Evolutionary conservation across 495 filamentous ascomycete species (phyloP).

Genomic region (Aspergillus mulundensis): DNA sequence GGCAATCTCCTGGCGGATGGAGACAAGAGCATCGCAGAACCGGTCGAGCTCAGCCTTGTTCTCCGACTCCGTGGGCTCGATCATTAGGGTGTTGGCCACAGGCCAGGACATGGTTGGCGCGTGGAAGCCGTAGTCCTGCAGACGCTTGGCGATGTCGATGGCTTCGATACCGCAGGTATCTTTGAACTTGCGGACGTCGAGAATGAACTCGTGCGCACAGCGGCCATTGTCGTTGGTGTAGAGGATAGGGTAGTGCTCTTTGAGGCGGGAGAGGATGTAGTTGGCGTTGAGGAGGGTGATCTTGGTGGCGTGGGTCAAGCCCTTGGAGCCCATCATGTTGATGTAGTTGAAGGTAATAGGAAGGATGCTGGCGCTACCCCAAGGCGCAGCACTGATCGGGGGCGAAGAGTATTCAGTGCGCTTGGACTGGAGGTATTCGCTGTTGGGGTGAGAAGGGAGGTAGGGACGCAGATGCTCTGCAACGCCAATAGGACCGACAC

Average conservation of each 20-base stretch:
- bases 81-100: conserved; percentile 95
- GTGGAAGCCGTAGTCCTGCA: conserved; percentile 98
- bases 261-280: conserved; percentile 92
- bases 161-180: conserved; percentile 84
- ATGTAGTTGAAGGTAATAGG: conserved; percentile 98
- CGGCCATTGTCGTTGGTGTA: conserved; percentile 87
- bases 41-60: conserved; percentile 91
- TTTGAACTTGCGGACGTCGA: conserved; percentile 83
- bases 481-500: conserved; percentile 93
- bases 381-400: conserved; percentile 82
- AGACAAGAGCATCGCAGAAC: conserved; percentile 89
- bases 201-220: conserved; percentile 98
- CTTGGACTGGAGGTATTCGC: conserved; percentile 54
- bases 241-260: conserved; percentile 82
- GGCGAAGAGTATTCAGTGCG: conserved; percentile 52
- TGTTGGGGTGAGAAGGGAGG: conserved; percentile 70
- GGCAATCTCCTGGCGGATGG: conserved; percentile 81
- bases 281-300: conserved; percentile 95
- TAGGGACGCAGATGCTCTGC: conserved; percentile 73
- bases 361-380: conserved; percentile 89
- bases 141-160: conserved; percentile 94
- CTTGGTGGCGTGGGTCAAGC: conserved; percentile 91
- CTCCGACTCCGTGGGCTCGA: conserved; percentile 96
- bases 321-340: conserved; percentile 90
- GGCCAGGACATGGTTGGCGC: conserved; percentile 99